These are phyloP conservation scores for Calophaca sinica DNA, from an alignment of 306 rosid genomes.

Conservation along the genomic window DNA sequence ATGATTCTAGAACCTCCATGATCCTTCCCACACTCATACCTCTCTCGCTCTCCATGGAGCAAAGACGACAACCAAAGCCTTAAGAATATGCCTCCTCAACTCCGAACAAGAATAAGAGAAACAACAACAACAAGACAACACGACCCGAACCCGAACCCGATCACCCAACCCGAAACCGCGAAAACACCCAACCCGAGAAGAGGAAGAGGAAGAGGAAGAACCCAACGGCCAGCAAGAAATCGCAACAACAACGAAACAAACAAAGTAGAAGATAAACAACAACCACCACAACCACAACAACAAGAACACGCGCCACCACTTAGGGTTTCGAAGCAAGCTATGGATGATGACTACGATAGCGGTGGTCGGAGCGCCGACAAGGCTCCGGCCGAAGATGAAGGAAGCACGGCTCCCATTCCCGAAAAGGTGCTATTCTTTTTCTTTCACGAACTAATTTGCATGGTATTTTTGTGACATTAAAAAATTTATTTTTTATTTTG, in stretches of 20 bases:
- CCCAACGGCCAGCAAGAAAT: conserved; percentile 29
- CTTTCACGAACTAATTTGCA: not conserved
- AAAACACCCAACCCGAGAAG: conserved; percentile 43
- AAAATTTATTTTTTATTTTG: not conserved
- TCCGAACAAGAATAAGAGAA: conserved; percentile 54
- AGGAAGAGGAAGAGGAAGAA: conserved; percentile 31
- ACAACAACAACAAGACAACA: not conserved
- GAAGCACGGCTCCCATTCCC: conserved; percentile 72
- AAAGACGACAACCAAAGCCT: not conserved
- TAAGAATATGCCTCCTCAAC: conserved; percentile 60
- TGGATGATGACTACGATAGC: conserved; percentile 71
- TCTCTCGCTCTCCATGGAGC: conserved; percentile 62
- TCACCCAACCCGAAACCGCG: conserved; percentile 22
- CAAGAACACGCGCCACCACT: not conserved
- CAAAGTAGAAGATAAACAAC: not conserved
- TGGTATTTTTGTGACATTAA: not conserved
- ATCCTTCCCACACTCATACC: conserved; percentile 35
- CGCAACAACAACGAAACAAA: conserved; percentile 24
- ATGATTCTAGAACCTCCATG: conserved; percentile 52
- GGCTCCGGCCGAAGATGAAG: conserved; percentile 74
- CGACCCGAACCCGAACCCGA: conserved; percentile 51
- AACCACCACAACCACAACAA: not conserved
- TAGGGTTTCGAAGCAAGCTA: conserved; percentile 53
- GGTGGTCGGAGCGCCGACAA: conserved; percentile 75
- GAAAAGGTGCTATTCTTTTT: conserved; percentile 63